These are phyloP conservation scores for Lachancea cidri DNA, from an alignment of 805 yeast genomes.

Conservation along the genomic window DNA sequence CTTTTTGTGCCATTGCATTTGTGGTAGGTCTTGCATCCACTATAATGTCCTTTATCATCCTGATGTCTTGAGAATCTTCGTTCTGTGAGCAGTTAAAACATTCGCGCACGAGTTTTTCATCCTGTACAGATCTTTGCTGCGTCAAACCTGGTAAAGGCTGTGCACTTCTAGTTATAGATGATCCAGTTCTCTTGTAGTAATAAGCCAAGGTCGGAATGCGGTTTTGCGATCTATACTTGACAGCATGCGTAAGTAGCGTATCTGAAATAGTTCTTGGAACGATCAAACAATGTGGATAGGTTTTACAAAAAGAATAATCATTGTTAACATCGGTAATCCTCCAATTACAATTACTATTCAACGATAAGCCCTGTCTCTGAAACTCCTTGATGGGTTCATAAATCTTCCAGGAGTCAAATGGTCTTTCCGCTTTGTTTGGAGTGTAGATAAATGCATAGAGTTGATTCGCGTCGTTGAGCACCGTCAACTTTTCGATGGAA, in stretches of 20 bases:
- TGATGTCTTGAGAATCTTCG: conserved; percentile 25
- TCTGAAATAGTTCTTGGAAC: conserved; percentile 81
- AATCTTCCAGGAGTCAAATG: conserved; percentile 65
- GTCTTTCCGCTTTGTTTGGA: conserved; percentile 66
- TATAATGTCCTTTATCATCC: conserved; percentile 52
- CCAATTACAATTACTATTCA: conserved; percentile 49
- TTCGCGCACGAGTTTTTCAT: conserved; percentile 74
- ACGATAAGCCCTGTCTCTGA: conserved; percentile 57
- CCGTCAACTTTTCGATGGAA: conserved; percentile 61
- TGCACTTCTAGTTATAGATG: conserved; percentile 81
- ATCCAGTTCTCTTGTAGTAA: conserved; percentile 60
- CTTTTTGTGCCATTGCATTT: conserved; percentile 94
- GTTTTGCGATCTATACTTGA: conserved; percentile 77
- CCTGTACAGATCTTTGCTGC: conserved; percentile 84
- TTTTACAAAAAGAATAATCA: conserved; percentile 60
- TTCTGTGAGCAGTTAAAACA: conserved; percentile 57
- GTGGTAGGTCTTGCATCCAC: conserved; percentile 92
- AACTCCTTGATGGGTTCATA: conserved; percentile 64
- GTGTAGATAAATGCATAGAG: conserved; percentile 80
- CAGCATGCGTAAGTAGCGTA: conserved; percentile 74
- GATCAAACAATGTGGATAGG: conserved; percentile 66
- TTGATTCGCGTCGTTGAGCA: conserved; percentile 45
- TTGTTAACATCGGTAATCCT: conserved; percentile 60
- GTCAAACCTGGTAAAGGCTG: conserved; percentile 92
- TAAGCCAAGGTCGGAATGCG: conserved; percentile 82